Conservation (phyloP, 2,329 filamentous ascomycete species). For the Aspergillus amoenus region DNA sequence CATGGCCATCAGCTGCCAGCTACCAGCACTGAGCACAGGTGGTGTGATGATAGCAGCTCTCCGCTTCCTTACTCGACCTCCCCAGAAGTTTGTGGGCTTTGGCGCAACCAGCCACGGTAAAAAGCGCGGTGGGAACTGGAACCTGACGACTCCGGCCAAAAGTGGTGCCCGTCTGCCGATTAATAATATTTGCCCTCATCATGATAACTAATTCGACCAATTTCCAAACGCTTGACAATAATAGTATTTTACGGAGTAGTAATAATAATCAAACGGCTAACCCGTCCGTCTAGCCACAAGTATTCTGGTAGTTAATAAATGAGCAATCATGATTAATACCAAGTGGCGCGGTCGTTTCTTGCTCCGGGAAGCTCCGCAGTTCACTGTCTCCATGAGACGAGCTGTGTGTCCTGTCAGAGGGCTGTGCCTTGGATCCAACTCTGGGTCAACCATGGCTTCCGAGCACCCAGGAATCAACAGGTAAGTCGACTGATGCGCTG, state of each 20-base stretch:
- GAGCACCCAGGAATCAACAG: neutral
- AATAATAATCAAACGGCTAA: neutral
- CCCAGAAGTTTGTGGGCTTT: neutral
- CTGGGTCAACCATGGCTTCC: conserved; percentile 25
- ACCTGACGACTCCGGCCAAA: neutral
- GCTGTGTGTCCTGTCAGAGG: conserved; percentile 7
- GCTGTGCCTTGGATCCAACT: conserved; percentile 20
- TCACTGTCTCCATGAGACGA: neutral
- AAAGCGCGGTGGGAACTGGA: neutral
- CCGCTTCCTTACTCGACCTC: neutral
- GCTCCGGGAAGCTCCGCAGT: conserved; percentile 13
- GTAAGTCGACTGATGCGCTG: neutral
- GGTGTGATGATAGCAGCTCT: neutral
- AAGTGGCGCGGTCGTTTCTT: conserved; percentile 13
- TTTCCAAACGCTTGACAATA: neutral
- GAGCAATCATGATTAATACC: neutral
- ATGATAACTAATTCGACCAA: conserved; percentile 1
- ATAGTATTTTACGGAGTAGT: neutral
- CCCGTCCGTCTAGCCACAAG: neutral
- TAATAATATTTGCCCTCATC: neutral
- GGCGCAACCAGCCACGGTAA: neutral
- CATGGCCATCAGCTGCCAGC: neutral
- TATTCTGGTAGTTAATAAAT: neutral
- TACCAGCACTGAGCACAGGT: neutral
- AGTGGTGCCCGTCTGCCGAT: conserved; percentile 3